phyloP scores from a whole-genome alignment of 2,329 filamentous ascomycete genomes.

The Fusarium siculi region DNA sequence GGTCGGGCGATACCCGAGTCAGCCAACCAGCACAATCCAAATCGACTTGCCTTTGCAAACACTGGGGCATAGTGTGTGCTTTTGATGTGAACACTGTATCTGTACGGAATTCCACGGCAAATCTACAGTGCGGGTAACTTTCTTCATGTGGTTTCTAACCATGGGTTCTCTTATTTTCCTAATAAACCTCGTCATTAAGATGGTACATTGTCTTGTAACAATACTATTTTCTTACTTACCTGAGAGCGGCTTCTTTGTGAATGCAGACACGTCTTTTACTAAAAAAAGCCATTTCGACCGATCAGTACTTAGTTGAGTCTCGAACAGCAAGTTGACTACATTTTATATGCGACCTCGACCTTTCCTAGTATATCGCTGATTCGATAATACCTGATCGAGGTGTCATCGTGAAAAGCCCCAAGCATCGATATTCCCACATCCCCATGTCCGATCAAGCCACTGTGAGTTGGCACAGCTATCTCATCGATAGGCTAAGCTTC shows the following conservation, averaged over 20 bases:
- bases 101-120: accelerated
- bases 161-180: background rate
- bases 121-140: conserved; percentile 11
- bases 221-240: background rate
- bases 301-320: background rate
- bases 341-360: background rate
- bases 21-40: conserved; percentile 27
- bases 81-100: background rate
- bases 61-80: conserved; percentile 31
- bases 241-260: background rate
- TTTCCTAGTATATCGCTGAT: background rate
- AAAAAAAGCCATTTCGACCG: background rate
- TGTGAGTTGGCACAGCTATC: background rate
- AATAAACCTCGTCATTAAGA: background rate
- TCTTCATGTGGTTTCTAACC: background rate
- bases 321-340: background rate
- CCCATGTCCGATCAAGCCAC: background rate
- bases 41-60: conserved; percentile 10
- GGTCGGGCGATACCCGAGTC: conserved; percentile 25
- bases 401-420: background rate
- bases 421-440: background rate
- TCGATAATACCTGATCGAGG: background rate
- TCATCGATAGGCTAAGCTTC: background rate
- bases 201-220: background rate
- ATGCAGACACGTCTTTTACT: background rate